Evolutionary conservation across 2,329 filamentous ascomycete species (phyloP).

Genomic region (Thielaviopsis cerberus): DNA sequence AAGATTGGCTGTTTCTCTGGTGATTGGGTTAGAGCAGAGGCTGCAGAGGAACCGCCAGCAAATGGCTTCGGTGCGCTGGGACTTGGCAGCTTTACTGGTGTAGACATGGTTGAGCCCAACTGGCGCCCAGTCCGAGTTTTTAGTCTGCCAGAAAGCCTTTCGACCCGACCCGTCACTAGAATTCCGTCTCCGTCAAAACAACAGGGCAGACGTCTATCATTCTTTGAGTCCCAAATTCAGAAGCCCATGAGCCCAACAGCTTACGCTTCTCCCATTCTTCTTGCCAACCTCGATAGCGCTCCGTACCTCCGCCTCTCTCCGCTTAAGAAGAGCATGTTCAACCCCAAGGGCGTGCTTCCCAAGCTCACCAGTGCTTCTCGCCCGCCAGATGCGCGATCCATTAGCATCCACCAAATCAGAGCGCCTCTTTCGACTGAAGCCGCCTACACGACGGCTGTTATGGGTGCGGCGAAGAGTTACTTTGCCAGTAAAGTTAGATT

Average conservation of each 20-base stretch:
- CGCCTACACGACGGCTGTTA: slow-evolving; percentile 65
- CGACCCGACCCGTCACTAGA: slow-evolving; percentile 39
- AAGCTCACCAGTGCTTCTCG: slow-evolving; percentile 36
- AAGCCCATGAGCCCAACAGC: slow-evolving; percentile 39
- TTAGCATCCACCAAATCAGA: slow-evolving; percentile 73
- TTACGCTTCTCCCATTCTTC: slow-evolving; percentile 68
- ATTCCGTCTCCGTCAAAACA: slow-evolving; percentile 37
- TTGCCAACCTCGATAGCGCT: slow-evolving; percentile 68
- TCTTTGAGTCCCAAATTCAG: slow-evolving; percentile 50
- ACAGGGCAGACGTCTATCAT: slow-evolving; percentile 35
- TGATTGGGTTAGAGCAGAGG: slow-evolving; percentile 82
- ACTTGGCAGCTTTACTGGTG: slow-evolving; percentile 38
- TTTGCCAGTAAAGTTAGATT: slow-evolving; percentile 71
- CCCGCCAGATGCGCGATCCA: slow-evolving; percentile 49
- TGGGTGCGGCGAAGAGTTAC: slow-evolving; percentile 71
- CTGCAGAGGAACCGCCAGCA: slow-evolving; percentile 51
- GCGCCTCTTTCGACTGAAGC: slow-evolving; percentile 78
- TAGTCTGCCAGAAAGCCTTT: slow-evolving; percentile 62
- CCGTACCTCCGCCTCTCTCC: slow-evolving; percentile 64
- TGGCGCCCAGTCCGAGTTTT: slow-evolving; percentile 83
- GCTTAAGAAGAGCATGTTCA: slow-evolving; percentile 34
- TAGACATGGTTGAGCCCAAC: slow-evolving; percentile 37
- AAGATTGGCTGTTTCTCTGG: slow-evolving; percentile 93
- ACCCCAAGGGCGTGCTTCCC: slow-evolving; percentile 32
- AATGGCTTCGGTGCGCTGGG: slow-evolving; percentile 50